phyloP scores from a whole-genome alignment of 495 filamentous ascomycete genomes.

The Trichoderma asperelloides region DNA sequence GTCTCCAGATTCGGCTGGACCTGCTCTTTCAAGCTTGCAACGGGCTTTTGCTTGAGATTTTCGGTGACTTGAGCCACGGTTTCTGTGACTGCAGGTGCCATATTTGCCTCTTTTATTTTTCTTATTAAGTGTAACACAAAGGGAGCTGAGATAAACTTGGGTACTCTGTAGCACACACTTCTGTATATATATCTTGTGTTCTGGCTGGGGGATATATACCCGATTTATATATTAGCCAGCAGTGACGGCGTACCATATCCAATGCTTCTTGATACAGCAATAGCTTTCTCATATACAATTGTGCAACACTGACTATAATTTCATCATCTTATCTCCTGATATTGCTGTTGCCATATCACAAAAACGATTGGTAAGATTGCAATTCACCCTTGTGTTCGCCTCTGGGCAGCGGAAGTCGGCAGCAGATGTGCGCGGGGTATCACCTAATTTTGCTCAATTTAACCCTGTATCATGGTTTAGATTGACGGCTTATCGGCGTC shows the following conservation, averaged over 20 bases:
- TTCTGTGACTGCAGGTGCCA: constrained; percentile 23
- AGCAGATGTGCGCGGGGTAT: not conserved
- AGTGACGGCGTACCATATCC: not conserved
- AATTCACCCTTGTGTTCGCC: not conserved
- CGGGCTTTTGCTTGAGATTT: constrained; percentile 19
- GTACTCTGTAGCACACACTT: not conserved
- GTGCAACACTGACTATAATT: constrained; percentile 5
- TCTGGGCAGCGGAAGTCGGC: not conserved
- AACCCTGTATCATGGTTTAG: not conserved
- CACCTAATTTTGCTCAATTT: not conserved
- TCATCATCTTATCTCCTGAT: not conserved
- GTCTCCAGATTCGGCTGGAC: constrained; percentile 18
- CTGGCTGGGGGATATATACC: not conserved
- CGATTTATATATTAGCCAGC: not conserved
- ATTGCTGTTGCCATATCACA: not conserved
- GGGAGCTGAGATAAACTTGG: not conserved
- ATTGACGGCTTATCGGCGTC: not conserved
- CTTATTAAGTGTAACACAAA: not conserved
- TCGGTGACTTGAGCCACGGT: constrained; percentile 17
- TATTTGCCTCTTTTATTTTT: constrained; percentile 8
- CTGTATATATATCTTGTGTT: not conserved
- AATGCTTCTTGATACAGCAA: not conserved
- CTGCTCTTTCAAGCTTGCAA: constrained; percentile 11
- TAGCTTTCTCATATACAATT: not conserved
- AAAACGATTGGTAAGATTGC: not conserved